Base-by-base conservation (phyloP, 208 protist species). In the Naegleria fowleri region DNA sequence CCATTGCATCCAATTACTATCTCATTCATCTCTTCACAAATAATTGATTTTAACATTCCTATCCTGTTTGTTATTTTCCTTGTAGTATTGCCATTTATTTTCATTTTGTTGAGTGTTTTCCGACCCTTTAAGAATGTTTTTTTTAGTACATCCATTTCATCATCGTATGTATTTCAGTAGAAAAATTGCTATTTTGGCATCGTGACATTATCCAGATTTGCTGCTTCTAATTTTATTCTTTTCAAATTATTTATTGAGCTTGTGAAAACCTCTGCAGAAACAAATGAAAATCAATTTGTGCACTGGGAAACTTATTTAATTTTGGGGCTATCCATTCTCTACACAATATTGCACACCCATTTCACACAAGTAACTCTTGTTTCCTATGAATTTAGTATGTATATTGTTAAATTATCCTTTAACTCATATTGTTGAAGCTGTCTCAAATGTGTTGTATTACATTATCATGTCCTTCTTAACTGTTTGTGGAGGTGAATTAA, bases 401-500 rank as follows among this genome's bases (percentile, higher is more conserved):
- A 29, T 11, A 33, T 38, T 19, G 15, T 13, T 16, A 40, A 0
- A 29, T 48, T 86, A 7, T 43, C 16, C 13, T 19, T 36, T 36
- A 36, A 36, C 25, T 86, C 15, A 19, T 43, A 86, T 48, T 86
- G 16, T 48, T 48, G 7, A 48, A 86, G 83, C 83, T 19, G 16
- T 43, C 15, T 40, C 40, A 25, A 51, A 25, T 22, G 38, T 86
- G 16, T 6, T 86, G 0, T 86, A 86, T 48, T 86, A 86, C 48
- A 38, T 39, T 3, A 86, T 86, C 38, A 86, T 86, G 33, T 86
- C 39, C 16, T 86, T 86, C 41, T 22, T 48, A 19, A 86, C 11
- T 86, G 83, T 86, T 48, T 48, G 83, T 86, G 83, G 39, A 19
- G 40, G 83, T 86, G 39, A 86, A 86, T 29, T 86, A 51, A 51